Evolutionary conservation across 495 filamentous ascomycete species (phyloP), one percentile per base, ranked within the genome.

Genomic region (Xylaria longipes): DNA sequence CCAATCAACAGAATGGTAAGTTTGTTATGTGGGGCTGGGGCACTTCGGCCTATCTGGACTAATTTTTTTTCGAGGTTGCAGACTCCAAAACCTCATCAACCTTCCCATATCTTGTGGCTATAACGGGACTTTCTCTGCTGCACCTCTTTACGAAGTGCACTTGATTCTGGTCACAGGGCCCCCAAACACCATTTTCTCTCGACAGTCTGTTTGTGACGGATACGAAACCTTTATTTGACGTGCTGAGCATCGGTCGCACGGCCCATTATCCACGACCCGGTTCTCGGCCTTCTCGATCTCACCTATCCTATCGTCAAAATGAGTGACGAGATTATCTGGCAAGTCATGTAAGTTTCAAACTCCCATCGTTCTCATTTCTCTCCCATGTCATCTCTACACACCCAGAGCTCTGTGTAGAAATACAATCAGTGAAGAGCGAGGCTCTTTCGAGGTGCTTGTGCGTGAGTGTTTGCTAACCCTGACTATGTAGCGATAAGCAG

Each of bases 281-380:
- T 70, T 45, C 35, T 45, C 45, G 17, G 14, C 29, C 35, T 39
- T 22, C 37, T 12, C 50, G 20, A 9, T 57, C 15, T 52, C 65
- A 52, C 41, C 65, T 45, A 39, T 35, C n/a, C 20, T 12, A 45
- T 50, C 52, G 48, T 60, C 65, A 93, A 91, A 87, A 89, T 92
- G 75, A 97, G 94, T 57, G 96, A 99, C 87, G 96, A 98, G 81
- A 97, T 99, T 74, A 93, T 99, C 75, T 99, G 96, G 96, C 91
- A 95, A 77, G 90, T 97, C 68, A 97, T 97, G 69, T 71, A 60
- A 71, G 69, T 66, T 35, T 58, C 1, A 17, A 61, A n/a, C 9
- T n/a, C 54, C 35, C 67, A 46, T 68, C 0, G 20, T 6, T 25
- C 25, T 37, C 22, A 52, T 62, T 4, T 48, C 14, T 8, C 31